These are phyloP conservation scores for Apiospora kogelbergensis DNA, from an alignment of 2,329 filamentous ascomycete genomes.

Conservation along the genomic window DNA sequence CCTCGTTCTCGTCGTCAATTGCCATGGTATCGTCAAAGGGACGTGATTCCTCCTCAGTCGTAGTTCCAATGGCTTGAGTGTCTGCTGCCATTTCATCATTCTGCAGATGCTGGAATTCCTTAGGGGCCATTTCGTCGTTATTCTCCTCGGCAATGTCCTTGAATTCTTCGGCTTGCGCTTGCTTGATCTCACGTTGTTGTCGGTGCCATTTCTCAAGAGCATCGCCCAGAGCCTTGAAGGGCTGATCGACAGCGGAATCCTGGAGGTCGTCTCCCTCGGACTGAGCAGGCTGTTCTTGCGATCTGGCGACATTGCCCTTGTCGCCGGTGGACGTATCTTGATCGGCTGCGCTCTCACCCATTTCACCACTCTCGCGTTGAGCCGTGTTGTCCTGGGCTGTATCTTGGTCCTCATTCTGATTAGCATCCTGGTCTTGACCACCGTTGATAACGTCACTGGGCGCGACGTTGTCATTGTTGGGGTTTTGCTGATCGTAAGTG, in stretches of 20 bases:
- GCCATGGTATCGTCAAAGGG: constrained; percentile 88
- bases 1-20: constrained; percentile 68
- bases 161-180: constrained; percentile 55
- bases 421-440: constrained; percentile 65
- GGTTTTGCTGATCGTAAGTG: constrained; percentile 44
- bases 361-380: constrained; percentile 65
- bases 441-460: constrained; percentile 64
- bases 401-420: constrained; percentile 62
- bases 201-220: constrained; percentile 91
- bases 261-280: constrained; percentile 41
- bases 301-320: constrained; percentile 55
- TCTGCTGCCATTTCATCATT: constrained; percentile 82
- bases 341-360: constrained; percentile 64
- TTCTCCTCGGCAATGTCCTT: constrained; percentile 52
- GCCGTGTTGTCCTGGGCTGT: constrained; percentile 59
- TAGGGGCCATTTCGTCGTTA: constrained; percentile 55
- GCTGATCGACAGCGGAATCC: constrained; percentile 56
- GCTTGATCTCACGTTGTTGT: constrained; percentile 78
- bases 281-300: constrained; percentile 43
- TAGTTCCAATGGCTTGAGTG: constrained; percentile 85
- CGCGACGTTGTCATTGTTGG: constrained; percentile 61
- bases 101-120: constrained; percentile 91
- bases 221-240: constrained; percentile 94
- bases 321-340: constrained; percentile 63
- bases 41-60: constrained; percentile 82